These are phyloP conservation scores for Thraustochytrium striatum DNA, from an alignment of 352 stramenopile species.

Conservation along the genomic window DNA sequence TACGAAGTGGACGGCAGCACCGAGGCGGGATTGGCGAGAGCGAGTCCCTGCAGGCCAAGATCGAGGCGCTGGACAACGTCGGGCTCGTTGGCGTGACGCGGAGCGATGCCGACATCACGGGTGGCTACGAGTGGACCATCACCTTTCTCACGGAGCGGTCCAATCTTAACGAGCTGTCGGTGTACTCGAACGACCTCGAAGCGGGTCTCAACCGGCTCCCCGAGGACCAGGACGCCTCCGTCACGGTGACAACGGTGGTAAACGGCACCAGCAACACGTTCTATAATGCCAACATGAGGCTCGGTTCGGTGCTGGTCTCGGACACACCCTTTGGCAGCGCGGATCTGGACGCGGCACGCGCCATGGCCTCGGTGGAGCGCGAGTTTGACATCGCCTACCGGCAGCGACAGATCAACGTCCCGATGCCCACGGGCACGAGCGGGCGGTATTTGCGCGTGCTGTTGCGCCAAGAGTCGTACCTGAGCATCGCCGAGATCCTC, in stretches of 20 bases:
- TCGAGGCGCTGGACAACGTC: slow-evolving; percentile 41
- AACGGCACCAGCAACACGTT: slow-evolving; percentile 45
- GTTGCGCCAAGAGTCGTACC: slow-evolving; percentile 20
- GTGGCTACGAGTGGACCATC: slow-evolving; percentile 48
- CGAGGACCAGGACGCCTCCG: slow-evolving; percentile 17
- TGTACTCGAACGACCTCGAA: slow-evolving; percentile 29
- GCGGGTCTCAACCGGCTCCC: not conserved
- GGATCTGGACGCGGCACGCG: not conserved
- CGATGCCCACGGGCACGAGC: slow-evolving; percentile 17
- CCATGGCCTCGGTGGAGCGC: slow-evolving; percentile 1
- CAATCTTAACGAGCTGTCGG: slow-evolving; percentile 4
- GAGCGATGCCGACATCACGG: not conserved
- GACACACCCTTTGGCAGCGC: slow-evolving; percentile 40
- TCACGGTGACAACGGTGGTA: slow-evolving; percentile 19
- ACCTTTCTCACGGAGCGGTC: slow-evolving; percentile 49
- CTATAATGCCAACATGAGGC: slow-evolving; percentile 44
- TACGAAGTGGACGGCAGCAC: slow-evolving; percentile 10
- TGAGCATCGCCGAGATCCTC: slow-evolving; percentile 41
- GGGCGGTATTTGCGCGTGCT: slow-evolving; percentile 24
- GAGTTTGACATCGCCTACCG: slow-evolving; percentile 37
- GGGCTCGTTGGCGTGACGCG: slow-evolving; percentile 38
- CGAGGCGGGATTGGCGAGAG: not conserved
- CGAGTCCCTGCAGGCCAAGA: slow-evolving; percentile 42
- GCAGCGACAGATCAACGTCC: slow-evolving; percentile 47
- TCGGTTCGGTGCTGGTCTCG: slow-evolving; percentile 27